phyloP scores from a whole-genome alignment of 176 grass and related monocot species.

The Lolium rigidum region DNA sequence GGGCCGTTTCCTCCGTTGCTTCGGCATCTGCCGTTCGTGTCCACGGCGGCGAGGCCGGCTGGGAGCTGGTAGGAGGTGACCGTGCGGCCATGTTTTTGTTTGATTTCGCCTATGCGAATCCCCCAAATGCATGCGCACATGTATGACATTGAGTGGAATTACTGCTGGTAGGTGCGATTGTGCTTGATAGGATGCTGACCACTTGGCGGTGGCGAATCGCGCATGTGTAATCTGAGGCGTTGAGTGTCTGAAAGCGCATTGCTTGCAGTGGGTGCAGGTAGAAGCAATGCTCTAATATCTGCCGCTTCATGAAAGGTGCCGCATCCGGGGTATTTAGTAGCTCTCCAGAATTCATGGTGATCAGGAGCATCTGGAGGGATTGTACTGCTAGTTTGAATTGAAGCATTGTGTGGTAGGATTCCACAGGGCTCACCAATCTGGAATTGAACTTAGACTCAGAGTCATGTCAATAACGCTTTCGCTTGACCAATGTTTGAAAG shows the following conservation, averaged over 20 bases:
- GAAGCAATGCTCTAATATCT: background rate
- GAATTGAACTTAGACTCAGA: background rate
- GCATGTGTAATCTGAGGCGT: background rate
- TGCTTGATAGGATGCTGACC: background rate
- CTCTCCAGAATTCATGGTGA: background rate
- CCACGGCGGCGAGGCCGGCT: background rate
- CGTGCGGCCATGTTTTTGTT: background rate
- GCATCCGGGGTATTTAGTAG: background rate
- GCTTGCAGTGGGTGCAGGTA: background rate
- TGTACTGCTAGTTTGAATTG: background rate
- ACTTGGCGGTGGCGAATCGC: background rate
- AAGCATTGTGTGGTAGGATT: background rate
- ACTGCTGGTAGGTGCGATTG: background rate
- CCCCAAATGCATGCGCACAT: background rate
- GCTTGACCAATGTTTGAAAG: background rate
- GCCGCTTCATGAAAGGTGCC: background rate
- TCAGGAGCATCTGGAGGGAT: background rate
- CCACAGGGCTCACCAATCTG: background rate
- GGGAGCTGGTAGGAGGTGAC: background rate
- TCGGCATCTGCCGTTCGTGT: background rate
- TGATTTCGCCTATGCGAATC: background rate
- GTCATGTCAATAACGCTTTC: background rate
- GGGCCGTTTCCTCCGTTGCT: background rate
- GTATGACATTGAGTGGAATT: too few relatives aligned
- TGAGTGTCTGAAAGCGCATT: background rate